Conservation (phyloP, 1,284 basidiomycete species). For the Naganishia albida region DNA sequence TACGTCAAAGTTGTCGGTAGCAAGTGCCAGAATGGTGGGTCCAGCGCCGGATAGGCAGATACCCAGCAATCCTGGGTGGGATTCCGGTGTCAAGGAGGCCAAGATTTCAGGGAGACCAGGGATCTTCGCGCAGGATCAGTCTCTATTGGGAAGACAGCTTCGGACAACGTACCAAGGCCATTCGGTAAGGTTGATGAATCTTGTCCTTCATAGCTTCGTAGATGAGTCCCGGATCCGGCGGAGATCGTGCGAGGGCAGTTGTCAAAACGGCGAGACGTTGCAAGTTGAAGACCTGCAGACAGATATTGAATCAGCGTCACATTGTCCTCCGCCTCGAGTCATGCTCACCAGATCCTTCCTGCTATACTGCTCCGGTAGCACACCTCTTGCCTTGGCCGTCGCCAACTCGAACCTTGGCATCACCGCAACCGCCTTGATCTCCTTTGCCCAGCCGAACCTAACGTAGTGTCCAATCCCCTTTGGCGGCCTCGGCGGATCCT, state of each 20-base stretch:
- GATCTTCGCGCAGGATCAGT: slow-evolving; percentile 62
- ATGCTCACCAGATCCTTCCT: slow-evolving; percentile 83
- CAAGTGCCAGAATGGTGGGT: slow-evolving; percentile 96
- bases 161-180: slow-evolving; percentile 65
- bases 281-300: slow-evolving; percentile 91
- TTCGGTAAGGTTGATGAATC: slow-evolving; percentile 95
- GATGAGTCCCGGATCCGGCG: slow-evolving; percentile 89
- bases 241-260: slow-evolving; percentile 84
- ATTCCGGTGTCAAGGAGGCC: slow-evolving; percentile 77
- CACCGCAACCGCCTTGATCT: slow-evolving; percentile 91
- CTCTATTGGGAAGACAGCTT: not conserved
- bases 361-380: slow-evolving; percentile 79
- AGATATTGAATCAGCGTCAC: not conserved
- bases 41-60: slow-evolving; percentile 98
- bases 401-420: slow-evolving; percentile 95
- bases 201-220: slow-evolving; percentile 99
- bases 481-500: slow-evolving; percentile 83
- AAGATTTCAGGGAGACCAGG: slow-evolving; percentile 92
- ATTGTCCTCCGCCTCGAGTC: not conserved
- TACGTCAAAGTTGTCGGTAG: slow-evolving; percentile 75
- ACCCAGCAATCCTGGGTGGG: slow-evolving; percentile 90
- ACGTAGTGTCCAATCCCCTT: slow-evolving; percentile 92
- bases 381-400: slow-evolving; percentile 89
- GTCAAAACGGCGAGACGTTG: slow-evolving; percentile 97
- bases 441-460: slow-evolving; percentile 80